Evolutionary conservation across 208 protist species (phyloP).

Genomic region (Crithidia sp.): DNA sequence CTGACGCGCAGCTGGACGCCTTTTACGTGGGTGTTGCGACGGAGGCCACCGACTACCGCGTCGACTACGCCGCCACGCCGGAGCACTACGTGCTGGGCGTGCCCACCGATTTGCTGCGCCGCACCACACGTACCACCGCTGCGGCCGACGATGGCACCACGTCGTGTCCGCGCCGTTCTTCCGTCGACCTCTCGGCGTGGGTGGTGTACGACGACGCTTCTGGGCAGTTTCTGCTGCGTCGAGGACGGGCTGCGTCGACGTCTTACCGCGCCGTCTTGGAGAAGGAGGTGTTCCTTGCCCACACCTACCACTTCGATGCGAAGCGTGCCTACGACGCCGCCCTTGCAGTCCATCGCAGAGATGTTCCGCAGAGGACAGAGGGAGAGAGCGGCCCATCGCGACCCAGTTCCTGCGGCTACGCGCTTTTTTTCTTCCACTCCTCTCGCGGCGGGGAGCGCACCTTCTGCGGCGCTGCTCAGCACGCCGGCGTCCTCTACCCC

Average conservation of each 20-base stretch:
- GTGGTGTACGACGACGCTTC: constrained; percentile 37
- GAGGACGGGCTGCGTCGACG: background rate
- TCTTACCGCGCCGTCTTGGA: background rate
- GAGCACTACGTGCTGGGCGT: constrained; percentile 39
- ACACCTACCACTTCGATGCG: constrained; percentile 36
- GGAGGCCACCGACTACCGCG: constrained; percentile 20
- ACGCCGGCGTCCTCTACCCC: constrained; percentile 22
- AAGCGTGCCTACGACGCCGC: constrained; percentile 25
- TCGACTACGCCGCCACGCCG: constrained; percentile 31
- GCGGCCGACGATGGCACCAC: background rate
- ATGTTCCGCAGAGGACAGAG: background rate
- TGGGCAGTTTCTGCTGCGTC: constrained; percentile 36
- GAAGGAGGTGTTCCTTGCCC: constrained; percentile 35
- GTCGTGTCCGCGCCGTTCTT: background rate
- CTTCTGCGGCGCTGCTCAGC: constrained; percentile 1
- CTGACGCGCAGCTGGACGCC: background rate
- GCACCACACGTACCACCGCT: background rate
- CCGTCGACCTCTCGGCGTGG: constrained; percentile 25
- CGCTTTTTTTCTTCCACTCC: constrained; percentile 32
- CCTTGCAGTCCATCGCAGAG: background rate
- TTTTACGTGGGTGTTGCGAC: constrained; percentile 25
- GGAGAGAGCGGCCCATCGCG: background rate
- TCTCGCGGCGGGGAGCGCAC: background rate
- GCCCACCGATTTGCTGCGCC: constrained; percentile 22
- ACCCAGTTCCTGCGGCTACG: constrained; percentile 18